A percentile compares a stretch with the other conserved stretches of the same genome.
Evolutionary conservation across 371 early-diverging fungal species (phyloP).

Genomic region (Syncephalis plumigaleata): DNA sequence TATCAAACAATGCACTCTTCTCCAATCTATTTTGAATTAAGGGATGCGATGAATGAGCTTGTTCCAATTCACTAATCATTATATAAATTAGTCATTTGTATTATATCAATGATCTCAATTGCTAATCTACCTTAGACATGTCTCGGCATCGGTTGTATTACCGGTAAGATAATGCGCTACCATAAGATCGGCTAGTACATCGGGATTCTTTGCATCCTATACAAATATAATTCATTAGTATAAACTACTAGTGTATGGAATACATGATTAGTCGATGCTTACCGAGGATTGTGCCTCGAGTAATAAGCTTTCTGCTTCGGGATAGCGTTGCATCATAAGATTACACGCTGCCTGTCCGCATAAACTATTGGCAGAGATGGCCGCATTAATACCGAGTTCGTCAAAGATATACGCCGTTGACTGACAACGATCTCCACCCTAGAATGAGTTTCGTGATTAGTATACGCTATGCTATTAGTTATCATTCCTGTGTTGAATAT

Average conservation of each 20-base stretch:
- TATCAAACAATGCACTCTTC: no score
- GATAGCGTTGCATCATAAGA: constrained; percentile 63
- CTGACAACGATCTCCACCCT: constrained; percentile 67
- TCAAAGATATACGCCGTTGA: constrained; percentile 88
- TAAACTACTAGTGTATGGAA: not conserved
- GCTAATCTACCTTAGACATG: no score
- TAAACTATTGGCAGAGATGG: constrained; percentile 57
- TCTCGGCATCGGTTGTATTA: constrained; percentile 15
- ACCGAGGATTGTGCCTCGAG: constrained; percentile 66
- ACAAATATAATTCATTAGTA: not conserved
- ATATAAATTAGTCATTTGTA: no score
- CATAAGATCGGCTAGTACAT: constrained; percentile 77
- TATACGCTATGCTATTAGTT: not conserved
- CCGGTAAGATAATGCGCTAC: constrained; percentile 40
- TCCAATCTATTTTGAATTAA: no score
- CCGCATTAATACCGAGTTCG: constrained; percentile 69
- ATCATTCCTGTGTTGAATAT: constrained; percentile 19
- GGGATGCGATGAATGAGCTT: no score
- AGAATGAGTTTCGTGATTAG: constrained; percentile 3
- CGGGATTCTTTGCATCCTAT: constrained; percentile 58
- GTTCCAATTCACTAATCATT: no score
- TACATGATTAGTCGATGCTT: no score
- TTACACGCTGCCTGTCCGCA: constrained; percentile 72
- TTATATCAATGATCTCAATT: no score
- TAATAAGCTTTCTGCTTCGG: constrained; percentile 72